Evolutionary conservation across 495 filamentous ascomycete species (phyloP).

Genomic region (Symbiotaphrina buchneri): DNA sequence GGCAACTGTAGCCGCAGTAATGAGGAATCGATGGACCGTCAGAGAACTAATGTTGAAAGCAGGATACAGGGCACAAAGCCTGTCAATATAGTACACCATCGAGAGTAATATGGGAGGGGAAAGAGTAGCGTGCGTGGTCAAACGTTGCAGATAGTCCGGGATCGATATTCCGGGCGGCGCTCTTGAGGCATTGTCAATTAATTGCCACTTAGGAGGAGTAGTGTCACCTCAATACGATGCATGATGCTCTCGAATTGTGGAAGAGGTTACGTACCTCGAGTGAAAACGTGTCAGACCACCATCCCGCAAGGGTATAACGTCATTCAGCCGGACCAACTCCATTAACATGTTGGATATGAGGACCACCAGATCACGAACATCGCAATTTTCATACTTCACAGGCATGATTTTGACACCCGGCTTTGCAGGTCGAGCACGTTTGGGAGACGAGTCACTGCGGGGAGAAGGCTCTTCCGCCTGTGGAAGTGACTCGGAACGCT

Average conservation of each 20-base stretch:
- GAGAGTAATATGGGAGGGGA: conserved; percentile 89
- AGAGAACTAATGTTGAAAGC: conserved; percentile 87
- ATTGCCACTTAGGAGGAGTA: background rate
- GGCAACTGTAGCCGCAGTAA: conserved; percentile 84
- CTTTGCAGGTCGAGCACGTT: conserved; percentile 27
- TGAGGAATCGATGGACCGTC: conserved; percentile 92
- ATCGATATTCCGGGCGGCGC: conserved; percentile 90
- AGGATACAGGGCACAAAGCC: conserved; percentile 75
- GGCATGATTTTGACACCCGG: conserved; percentile 51
- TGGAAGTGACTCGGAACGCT: too few species aligned
- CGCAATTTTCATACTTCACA: conserved; percentile 49
- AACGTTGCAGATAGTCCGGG: conserved; percentile 69
- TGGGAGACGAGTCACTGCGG: conserved; percentile 25
- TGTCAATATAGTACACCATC: conserved; percentile 98
- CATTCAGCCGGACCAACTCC: conserved; percentile 83
- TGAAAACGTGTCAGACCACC: conserved; percentile 84
- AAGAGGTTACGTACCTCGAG: conserved; percentile 37
- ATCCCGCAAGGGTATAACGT: conserved; percentile 62
- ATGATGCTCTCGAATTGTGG: background rate
- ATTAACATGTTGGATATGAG: conserved; percentile 89
- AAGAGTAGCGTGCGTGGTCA: conserved; percentile 84
- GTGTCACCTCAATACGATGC: background rate
- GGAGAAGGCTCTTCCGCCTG: too few species aligned
- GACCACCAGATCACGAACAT: conserved; percentile 63
- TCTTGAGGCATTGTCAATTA: conserved; percentile 14